Conservation (phyloP, 306 rosid species). For the Castanea sativa region DNA sequence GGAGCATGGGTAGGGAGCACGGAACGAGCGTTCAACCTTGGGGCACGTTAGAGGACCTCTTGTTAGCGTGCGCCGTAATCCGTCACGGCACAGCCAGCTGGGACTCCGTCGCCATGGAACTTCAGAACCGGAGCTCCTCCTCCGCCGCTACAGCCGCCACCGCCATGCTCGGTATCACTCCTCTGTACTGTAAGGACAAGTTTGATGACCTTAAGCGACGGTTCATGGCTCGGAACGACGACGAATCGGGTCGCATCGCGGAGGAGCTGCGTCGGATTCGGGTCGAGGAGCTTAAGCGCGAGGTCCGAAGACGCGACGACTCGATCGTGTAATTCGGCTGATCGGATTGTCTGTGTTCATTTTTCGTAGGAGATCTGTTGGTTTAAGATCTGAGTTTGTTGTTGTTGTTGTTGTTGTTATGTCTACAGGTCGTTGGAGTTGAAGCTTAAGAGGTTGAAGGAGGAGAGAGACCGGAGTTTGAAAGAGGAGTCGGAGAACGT, state of each 20-base stretch:
- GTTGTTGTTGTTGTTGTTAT: not conserved
- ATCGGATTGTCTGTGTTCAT: not conserved
- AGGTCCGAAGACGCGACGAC: constrained; percentile 45
- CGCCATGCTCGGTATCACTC: constrained; percentile 10
- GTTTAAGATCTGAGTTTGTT: constrained; percentile 29
- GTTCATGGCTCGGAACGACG: constrained; percentile 19
- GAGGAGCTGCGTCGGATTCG: constrained; percentile 43
- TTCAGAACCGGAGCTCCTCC: constrained; percentile 25
- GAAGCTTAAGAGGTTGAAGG: constrained; percentile 54
- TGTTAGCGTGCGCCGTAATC: constrained; percentile 52
- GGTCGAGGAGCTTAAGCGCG: constrained; percentile 53
- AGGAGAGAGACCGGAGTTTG: constrained; percentile 37
- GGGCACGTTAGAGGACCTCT: constrained; percentile 59
- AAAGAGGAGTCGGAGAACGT: constrained; percentile 15
- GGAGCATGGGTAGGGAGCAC: constrained; percentile 44
- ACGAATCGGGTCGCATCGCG: constrained; percentile 9
- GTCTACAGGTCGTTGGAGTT: constrained; percentile 54
- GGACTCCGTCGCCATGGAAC: constrained; percentile 50
- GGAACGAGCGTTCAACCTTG: constrained; percentile 44
- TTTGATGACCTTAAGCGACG: constrained; percentile 40
- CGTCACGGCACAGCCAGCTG: constrained; percentile 46
- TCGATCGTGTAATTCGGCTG: constrained; percentile 45
- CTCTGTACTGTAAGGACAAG: constrained; percentile 34
- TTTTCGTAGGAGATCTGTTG: constrained; percentile 33
- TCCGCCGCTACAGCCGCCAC: not conserved